phyloP scores from a whole-genome alignment of 139 green algal species.

The Closterium sp. region DNA sequence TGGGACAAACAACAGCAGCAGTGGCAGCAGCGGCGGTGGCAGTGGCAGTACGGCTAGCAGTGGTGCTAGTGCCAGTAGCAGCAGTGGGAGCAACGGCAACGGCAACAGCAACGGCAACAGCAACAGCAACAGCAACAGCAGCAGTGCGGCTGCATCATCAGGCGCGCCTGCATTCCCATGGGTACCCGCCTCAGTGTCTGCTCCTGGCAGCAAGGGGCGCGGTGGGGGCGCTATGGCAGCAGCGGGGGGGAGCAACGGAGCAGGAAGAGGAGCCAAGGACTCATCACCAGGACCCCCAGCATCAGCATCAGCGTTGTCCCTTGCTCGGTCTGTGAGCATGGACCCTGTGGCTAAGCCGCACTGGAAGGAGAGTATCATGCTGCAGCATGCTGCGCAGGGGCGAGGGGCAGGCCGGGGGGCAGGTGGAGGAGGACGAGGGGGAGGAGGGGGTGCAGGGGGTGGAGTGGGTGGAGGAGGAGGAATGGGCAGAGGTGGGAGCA shows the following conservation, averaged over 20 bases:
- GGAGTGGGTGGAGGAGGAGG: no score
- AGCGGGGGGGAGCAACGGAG: background rate
- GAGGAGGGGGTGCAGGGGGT: no score
- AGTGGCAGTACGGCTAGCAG: background rate
- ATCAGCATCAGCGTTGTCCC: background rate
- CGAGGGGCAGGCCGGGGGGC: no score
- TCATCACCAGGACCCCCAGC: no score
- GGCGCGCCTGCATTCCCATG: background rate
- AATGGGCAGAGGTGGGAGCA: background rate
- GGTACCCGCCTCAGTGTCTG: background rate
- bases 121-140: background rate
- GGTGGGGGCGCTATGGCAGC: no score
- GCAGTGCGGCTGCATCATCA: background rate
- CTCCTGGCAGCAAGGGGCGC: background rate
- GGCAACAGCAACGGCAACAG: background rate
- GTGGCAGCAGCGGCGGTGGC: background rate
- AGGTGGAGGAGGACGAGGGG: background rate
- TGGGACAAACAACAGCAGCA: background rate
- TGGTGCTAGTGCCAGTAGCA: background rate
- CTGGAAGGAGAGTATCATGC: background rate
- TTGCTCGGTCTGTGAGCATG: background rate
- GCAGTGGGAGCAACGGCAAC: no score
- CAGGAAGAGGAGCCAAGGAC: background rate
- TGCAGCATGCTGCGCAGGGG: no score
- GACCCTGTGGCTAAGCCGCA: background rate